Evolutionary conservation across 805 yeast species (phyloP).

Genomic region (Candida verbasci): DNA sequence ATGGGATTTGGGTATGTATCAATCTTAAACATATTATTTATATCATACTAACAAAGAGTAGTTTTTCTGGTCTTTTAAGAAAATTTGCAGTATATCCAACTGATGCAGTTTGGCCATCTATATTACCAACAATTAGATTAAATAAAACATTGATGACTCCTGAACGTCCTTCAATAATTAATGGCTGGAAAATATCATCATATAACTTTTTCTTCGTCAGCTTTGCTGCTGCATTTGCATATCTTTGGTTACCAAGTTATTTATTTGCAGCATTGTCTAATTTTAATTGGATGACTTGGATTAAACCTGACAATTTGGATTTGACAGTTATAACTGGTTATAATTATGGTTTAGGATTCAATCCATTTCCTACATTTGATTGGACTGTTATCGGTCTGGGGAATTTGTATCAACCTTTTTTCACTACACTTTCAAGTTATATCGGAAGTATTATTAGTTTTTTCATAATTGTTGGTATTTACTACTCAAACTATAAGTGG

Average conservation of each 20-base stretch:
- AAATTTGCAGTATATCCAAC: slow-evolving; percentile 23
- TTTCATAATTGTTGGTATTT: slow-evolving; percentile 17
- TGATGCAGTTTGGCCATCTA: slow-evolving; percentile 23
- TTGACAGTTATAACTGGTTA: slow-evolving; percentile 48
- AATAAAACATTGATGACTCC: slow-evolving; percentile 22
- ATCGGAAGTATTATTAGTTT: slow-evolving; percentile 17
- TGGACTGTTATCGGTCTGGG: slow-evolving; percentile 15
- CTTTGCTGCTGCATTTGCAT: slow-evolving; percentile 28
- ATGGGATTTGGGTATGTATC: slow-evolving; percentile 20
- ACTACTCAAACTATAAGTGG: slow-evolving; percentile 20
- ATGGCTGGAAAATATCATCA: slow-evolving; percentile 27
- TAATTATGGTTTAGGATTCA: slow-evolving; percentile 45
- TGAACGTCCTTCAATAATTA: slow-evolving; percentile 20
- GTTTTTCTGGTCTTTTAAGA: slow-evolving; percentile 25
- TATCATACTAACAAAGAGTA: too few relatives aligned
- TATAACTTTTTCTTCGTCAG: slow-evolving; percentile 17
- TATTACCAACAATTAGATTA: slow-evolving; percentile 23
- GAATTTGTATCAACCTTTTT: slow-evolving; percentile 26
- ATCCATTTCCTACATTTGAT: slow-evolving; percentile 46
- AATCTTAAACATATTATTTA: too few relatives aligned
- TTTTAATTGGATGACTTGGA: slow-evolving; percentile 60
- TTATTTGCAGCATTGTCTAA: slow-evolving; percentile 37
- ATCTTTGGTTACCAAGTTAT: slow-evolving; percentile 45
- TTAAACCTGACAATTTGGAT: slow-evolving; percentile 45
- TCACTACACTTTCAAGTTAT: slow-evolving; percentile 36